A percentile compares a stretch with the other conserved stretches of the same genome.
These are phyloP conservation scores for Aegilops sharonensis DNA, from an alignment of 176 grass and related monocot genomes.

Conservation along the genomic window DNA sequence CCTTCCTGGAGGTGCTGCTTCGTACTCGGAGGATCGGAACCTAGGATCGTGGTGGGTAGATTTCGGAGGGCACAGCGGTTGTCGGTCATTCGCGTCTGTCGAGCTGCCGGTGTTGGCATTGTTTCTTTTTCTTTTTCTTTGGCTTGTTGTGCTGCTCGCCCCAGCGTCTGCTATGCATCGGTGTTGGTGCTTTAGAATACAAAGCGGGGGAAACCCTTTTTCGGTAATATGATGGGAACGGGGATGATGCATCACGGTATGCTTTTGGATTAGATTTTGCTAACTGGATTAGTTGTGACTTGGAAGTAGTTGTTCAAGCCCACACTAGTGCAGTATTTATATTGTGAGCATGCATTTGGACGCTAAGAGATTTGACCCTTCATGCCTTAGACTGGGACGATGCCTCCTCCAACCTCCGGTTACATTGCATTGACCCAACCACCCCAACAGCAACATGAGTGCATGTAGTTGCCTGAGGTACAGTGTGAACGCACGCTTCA, in stretches of 20 bases:
- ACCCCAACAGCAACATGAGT: neutral
- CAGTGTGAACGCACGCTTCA: neutral
- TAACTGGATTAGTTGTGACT: neutral
- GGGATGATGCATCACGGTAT: neutral
- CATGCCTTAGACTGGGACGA: neutral
- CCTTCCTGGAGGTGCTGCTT: too few species aligned
- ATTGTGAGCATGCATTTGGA: neutral
- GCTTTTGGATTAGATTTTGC: neutral
- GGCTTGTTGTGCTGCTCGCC: too few species aligned
- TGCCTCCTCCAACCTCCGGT: neutral
- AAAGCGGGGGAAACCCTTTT: too few species aligned
- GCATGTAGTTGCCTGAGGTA: neutral
- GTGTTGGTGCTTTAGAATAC: too few species aligned
- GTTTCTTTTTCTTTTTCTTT: too few species aligned
- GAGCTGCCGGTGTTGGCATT: too few species aligned
- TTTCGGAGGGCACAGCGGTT: too few species aligned
- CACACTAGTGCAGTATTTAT: neutral
- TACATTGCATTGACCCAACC: neutral
- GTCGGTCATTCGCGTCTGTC: too few species aligned
- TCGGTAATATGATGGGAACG: neutral
- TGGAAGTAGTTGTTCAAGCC: neutral
- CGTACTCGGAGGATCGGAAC: too few species aligned
- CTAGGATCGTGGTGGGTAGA: too few species aligned
- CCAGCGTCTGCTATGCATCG: too few species aligned
- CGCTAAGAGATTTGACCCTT: neutral